Percentiles rank a stretch among this genome's conserved stretches.
Conservation (phyloP, 2,329 filamentous ascomycete species). For the Volutella citrinella region DNA sequence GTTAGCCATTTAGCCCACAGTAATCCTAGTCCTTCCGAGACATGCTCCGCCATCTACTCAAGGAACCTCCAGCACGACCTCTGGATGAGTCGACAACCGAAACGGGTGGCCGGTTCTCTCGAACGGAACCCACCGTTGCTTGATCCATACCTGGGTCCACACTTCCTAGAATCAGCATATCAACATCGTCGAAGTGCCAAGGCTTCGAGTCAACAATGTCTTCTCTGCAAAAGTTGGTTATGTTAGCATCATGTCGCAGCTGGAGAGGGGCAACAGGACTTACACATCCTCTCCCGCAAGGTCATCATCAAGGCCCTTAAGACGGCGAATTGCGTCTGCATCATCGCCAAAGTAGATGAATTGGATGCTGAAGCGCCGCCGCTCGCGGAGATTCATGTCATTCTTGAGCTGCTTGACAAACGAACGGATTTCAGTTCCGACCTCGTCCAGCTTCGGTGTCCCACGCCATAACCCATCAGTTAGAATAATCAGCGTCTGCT, state of each 20-base stretch:
- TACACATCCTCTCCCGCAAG: slow-evolving; percentile 1
- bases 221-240: not conserved
- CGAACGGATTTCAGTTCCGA: not conserved
- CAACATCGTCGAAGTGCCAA: slow-evolving; percentile 1
- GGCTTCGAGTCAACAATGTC: slow-evolving; percentile 6
- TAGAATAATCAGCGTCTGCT: slow-evolving; percentile 4
- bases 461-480: slow-evolving; percentile 4
- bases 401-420: not conserved
- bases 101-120: too few relatives aligned
- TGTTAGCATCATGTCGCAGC: not conserved
- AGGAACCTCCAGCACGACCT: too few relatives aligned
- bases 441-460: not conserved
- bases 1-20: too few relatives aligned
- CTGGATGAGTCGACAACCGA: too few relatives aligned
- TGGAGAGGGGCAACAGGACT: not conserved
- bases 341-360: slow-evolving; percentile 4
- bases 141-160: not conserved
- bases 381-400: not conserved
- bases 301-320: not conserved
- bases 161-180: slow-evolving; percentile 4
- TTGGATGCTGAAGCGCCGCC: slow-evolving; percentile 5
- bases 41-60: too few relatives aligned
- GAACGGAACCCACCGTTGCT: too few relatives aligned
- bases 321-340: not conserved
- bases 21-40: too few relatives aligned